Evolutionary conservation across 2,329 filamentous ascomycete genomes (phyloP).

Genomic region (Aspergillus sp.): DNA sequence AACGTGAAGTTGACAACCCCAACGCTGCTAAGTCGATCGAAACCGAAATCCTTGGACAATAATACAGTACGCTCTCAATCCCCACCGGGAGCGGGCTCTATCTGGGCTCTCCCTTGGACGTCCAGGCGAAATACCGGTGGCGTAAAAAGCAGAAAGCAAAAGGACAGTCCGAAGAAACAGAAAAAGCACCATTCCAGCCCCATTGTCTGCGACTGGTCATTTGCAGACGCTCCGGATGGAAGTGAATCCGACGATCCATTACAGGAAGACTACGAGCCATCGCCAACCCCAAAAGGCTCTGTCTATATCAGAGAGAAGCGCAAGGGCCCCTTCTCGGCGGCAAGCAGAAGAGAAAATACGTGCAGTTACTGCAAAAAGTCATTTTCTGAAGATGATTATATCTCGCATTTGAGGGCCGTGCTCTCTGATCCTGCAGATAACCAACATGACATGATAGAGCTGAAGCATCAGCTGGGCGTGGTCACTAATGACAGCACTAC

Average conservation of each 20-base stretch:
- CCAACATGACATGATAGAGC: constrained; percentile 12
- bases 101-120: constrained; percentile 37
- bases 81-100: constrained; percentile 34
- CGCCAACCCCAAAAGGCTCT: constrained; percentile 27
- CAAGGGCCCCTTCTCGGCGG: constrained; percentile 3
- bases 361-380: constrained; percentile 12
- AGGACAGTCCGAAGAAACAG: constrained; percentile 19
- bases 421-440: constrained; percentile 8
- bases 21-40: constrained; percentile 16
- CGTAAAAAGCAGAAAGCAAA: constrained; percentile 20
- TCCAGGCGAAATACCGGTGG: constrained; percentile 24
- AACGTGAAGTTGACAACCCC: constrained; percentile 26
- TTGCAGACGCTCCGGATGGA: constrained; percentile 32
- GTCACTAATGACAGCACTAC: constrained; percentile 10
- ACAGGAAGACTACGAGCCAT: constrained; percentile 34
- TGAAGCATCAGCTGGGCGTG: constrained; percentile 5
- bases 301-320: constrained; percentile 25
- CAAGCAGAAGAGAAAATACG: constrained; percentile 8
- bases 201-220: constrained; percentile 36
- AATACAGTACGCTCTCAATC: constrained; percentile 27
- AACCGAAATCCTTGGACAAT: constrained; percentile 12
- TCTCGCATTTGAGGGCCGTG: constrained; percentile 12
- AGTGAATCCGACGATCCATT: constrained; percentile 46
- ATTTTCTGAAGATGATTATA: constrained; percentile 12
- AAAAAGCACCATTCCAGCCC: constrained; percentile 31